A percentile compares a stretch with the other conserved stretches of the same genome.
Conservation (phyloP, 2,329 filamentous ascomycete species). For the Fusarium sp. region DNA sequence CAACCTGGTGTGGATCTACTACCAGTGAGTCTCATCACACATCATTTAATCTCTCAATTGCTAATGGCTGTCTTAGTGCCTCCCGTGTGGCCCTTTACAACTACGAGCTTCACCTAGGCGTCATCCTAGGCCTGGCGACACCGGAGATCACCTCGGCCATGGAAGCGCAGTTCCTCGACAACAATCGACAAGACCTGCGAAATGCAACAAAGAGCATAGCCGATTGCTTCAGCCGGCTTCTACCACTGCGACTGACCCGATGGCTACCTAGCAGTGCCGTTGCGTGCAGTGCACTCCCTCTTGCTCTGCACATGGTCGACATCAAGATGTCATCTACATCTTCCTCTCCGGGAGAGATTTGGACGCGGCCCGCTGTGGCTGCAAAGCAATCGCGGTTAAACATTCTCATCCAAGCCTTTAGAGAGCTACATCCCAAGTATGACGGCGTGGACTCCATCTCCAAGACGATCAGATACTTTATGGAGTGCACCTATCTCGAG, state of each 20-base stretch:
- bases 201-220: slow-evolving; percentile 36
- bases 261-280: slow-evolving; percentile 44
- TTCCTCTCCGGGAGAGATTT: slow-evolving; percentile 22
- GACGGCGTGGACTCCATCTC: slow-evolving; percentile 42
- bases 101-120: slow-evolving; percentile 38
- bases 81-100: slow-evolving; percentile 37
- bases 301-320: slow-evolving; percentile 41
- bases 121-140: slow-evolving; percentile 24
- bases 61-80: slow-evolving; percentile 18
- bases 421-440: slow-evolving; percentile 37
- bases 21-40: slow-evolving; percentile 24
- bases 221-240: slow-evolving; percentile 31
- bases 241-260: slow-evolving; percentile 19
- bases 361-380: slow-evolving; percentile 23
- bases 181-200: slow-evolving; percentile 33
- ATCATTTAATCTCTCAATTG: fast-evolving
- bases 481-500: slow-evolving; percentile 34
- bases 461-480: slow-evolving; percentile 41
- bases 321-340: slow-evolving; percentile 35
- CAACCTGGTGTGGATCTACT: slow-evolving; percentile 44
- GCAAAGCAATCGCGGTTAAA: slow-evolving; percentile 40
- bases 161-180: slow-evolving; percentile 30
- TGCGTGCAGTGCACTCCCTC: slow-evolving; percentile 37
- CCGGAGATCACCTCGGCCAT: slow-evolving; percentile 2
- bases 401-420: slow-evolving; percentile 38